Conservation (phyloP, 768 basidiomycete species). For the Tricholoma terreum region DNA sequence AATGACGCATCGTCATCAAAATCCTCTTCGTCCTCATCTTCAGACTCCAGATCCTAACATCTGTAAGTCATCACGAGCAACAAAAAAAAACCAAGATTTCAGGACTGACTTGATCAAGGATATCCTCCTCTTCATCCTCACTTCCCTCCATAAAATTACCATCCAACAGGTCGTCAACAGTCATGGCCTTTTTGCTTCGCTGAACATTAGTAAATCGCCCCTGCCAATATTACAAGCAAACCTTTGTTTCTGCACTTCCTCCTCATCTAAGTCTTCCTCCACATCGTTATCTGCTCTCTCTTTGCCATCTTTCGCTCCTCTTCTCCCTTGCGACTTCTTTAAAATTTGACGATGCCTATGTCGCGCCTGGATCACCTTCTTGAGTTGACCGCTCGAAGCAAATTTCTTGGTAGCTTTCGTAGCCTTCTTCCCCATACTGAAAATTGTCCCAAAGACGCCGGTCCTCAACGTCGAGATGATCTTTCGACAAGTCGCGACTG, state of each 20-base stretch:
- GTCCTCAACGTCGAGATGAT: no score
- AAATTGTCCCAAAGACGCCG: neutral
- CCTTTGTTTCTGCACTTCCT: conserved; percentile 27
- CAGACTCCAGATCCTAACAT: conserved; percentile 20
- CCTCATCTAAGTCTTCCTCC: conserved; percentile 31
- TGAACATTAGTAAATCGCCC: neutral
- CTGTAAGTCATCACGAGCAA: conserved; percentile 2
- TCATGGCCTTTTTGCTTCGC: conserved; percentile 50
- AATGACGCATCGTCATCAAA: conserved; percentile 62
- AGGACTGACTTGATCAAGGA: conserved; percentile 21
- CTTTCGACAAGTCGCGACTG: no score
- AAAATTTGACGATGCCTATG: conserved; percentile 74
- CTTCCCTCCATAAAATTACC: conserved; percentile 70
- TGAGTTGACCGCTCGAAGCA: conserved; percentile 82
- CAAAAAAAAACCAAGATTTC: neutral
- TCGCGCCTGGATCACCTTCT: conserved; percentile 81
- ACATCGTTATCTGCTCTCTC: conserved; percentile 16
- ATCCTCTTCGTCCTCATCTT: conserved; percentile 39
- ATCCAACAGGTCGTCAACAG: conserved; percentile 74
- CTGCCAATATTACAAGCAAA: neutral
- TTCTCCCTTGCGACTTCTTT: conserved; percentile 66
- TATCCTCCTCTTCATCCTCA: conserved; percentile 45
- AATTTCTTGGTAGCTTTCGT: conserved; percentile 86
- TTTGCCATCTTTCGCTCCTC: conserved; percentile 40
- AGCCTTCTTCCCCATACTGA: conserved; percentile 55